Base-by-base conservation (phyloP, 495 filamentous ascomycete species). In the Xylona heveae region DNA sequence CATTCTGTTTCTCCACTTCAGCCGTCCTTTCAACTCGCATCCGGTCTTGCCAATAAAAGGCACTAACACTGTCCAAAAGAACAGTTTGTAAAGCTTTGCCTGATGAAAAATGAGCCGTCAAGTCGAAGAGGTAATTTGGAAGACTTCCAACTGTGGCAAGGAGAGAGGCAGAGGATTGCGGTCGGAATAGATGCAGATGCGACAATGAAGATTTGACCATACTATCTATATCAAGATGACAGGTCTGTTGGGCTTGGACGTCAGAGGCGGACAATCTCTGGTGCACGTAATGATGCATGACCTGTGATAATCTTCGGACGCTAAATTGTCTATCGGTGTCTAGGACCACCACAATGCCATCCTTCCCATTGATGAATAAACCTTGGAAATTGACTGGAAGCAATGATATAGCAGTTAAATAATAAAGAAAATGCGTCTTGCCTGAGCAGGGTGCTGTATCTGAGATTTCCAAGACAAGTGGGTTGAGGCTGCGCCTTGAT, bases 301-400 rank as follows among this genome's bases (percentile, higher is more conserved):
- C 47, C 7, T 46, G 35, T 0, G 43, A 53, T 0, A 88, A 57
- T 7, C 70, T 61, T 9, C 60, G 46, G 7, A 68, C 55, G 19
- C 72, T 65, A 38, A 91, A 82, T 0, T 62, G 62, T 24, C 60
- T 58, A 26, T 79, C 71, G 0, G 71, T 57, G 41, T 92, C 83
- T 16, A 92, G 43, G 19, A 83, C 53, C 3, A 75, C 59, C 2
- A 84, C 61, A 2, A 77, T 60, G 12, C 66, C 62, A 16, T 52
- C 47, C 19, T 63, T 58, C n/a, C 68, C 71, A 21, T 43, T 35
- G 3, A 62, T 30, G 3, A 33, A 14, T 14, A 49, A 31, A n/a
- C 42, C 46, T 2, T 49, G 37, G 28, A 48, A 43, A 2, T 48
- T 46, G 1, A 51, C 24, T 1, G 74, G 63, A 6, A 88, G 53